phyloP scores from a whole-genome alignment of 1,284 basidiomycete species.

The Psilocybe mexicana region DNA sequence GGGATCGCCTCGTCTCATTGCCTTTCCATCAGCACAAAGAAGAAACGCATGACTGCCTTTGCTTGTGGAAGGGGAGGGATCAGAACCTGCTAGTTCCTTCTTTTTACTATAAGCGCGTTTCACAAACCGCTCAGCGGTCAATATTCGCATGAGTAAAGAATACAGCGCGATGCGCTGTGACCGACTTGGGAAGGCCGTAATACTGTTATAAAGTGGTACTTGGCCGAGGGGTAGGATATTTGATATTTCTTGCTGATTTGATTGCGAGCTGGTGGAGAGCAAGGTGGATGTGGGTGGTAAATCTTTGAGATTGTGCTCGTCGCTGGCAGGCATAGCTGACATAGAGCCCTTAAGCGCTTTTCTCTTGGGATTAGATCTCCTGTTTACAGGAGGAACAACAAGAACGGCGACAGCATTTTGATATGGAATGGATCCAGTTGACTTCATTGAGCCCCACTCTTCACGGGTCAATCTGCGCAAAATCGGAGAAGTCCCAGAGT shows the following conservation, averaged over 20 bases:
- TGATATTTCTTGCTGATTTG: constrained; percentile 24
- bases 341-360: constrained; percentile 42
- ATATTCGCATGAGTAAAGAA: constrained; percentile 45
- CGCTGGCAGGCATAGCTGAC: constrained; percentile 40
- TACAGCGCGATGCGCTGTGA: constrained; percentile 61
- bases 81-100: not conserved
- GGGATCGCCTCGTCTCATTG: constrained; percentile 54
- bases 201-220: constrained; percentile 67
- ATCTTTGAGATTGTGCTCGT: constrained; percentile 21
- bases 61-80: constrained; percentile 1
- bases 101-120: constrained; percentile 25
- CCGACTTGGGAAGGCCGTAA: constrained; percentile 59
- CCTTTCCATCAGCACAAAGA: constrained; percentile 52
- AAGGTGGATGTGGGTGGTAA: constrained; percentile 41
- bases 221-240: constrained; percentile 40
- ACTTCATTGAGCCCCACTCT: constrained; percentile 56
- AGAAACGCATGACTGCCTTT: constrained; percentile 71
- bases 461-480: constrained; percentile 61
- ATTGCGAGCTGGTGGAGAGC: constrained; percentile 26
- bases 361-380: constrained; percentile 45
- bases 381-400: constrained; percentile 69
- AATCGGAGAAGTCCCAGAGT: constrained; percentile 31
- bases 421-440: constrained; percentile 48
- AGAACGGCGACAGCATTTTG: constrained; percentile 60
- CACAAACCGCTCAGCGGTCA: constrained; percentile 46